Conservation (phyloP, 2,329 filamentous ascomycete genomes). For the Hypoxylon sp. region DNA sequence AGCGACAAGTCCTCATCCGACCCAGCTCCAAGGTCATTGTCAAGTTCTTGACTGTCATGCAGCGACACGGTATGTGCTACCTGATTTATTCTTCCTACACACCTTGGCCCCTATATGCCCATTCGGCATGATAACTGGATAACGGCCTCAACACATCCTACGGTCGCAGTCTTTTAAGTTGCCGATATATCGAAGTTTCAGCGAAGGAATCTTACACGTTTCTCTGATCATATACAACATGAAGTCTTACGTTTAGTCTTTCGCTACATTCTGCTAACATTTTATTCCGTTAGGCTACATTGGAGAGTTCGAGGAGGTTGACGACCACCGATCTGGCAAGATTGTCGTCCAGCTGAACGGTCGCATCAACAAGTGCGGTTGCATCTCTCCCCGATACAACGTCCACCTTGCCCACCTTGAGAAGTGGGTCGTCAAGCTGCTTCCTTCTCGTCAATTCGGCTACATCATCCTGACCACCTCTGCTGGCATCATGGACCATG, state of each 20-base stretch:
- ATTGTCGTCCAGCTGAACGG: conserved; percentile 99
- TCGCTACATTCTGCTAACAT: conserved; percentile 84
- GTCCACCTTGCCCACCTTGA: conserved; percentile 97
- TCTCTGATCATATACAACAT: conserved; percentile 78
- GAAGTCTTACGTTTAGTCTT: conserved; percentile 92
- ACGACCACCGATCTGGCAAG: conserved; percentile 99
- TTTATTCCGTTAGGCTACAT: conserved; percentile 82
- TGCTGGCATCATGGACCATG: conserved; percentile 99
- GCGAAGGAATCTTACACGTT: conserved; percentile 97
- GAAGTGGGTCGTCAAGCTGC: conserved; percentile 99
- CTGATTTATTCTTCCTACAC: conserved; percentile 23
- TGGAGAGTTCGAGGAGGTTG: conserved; percentile 99
- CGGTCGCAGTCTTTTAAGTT: conserved; percentile 99
- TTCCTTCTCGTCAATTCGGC: conserved; percentile 99
- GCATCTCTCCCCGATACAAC: conserved; percentile 99
- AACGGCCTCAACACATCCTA: conserved; percentile 83
- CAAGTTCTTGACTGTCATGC: conserved; percentile 99
- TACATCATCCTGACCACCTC: conserved; percentile 99
- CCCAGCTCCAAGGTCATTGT: conserved; percentile 99
- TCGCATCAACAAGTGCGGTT: conserved; percentile 98
- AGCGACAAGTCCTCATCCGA: conserved; percentile 98
- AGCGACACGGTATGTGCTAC: conserved; percentile 92
- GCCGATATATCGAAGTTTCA: conserved; percentile 89
- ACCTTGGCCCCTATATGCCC: conserved; percentile 5
- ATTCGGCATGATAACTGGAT: conserved; percentile 99